Evolutionary conservation across 768 basidiomycete species (phyloP).

Genomic region (Neoboletus magnificus): DNA sequence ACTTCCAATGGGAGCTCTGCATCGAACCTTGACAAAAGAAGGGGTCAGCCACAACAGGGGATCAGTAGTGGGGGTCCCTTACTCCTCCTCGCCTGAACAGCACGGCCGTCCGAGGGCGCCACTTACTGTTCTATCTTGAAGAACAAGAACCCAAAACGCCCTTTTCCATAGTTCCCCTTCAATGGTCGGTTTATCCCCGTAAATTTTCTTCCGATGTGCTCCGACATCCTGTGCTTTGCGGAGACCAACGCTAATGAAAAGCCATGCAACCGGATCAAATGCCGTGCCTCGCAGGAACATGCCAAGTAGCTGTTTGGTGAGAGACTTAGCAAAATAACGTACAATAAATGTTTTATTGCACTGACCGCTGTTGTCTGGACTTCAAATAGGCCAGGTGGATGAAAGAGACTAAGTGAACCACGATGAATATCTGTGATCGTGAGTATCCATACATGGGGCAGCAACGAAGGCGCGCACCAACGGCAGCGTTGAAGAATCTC

Average conservation of each 20-base stretch:
- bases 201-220: slow-evolving; percentile 64
- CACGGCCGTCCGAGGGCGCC: slow-evolving; percentile 54
- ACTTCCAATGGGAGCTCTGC: slow-evolving; percentile 78
- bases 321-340: slow-evolving; percentile 5
- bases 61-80: slow-evolving; percentile 17
- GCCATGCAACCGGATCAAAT: slow-evolving; percentile 53
- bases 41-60: slow-evolving; percentile 1
- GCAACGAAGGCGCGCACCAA: slow-evolving; percentile 36
- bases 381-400: slow-evolving; percentile 59
- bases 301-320: slow-evolving; percentile 42
- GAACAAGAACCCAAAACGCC: slow-evolving; percentile 69
- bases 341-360: slow-evolving; percentile 11
- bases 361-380: slow-evolving; percentile 54
- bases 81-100: slow-evolving; percentile 66
- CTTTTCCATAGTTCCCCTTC: slow-evolving; percentile 78
- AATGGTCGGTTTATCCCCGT: slow-evolving; percentile 42
- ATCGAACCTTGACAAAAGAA: slow-evolving; percentile 63
- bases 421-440: slow-evolving; percentile 46
- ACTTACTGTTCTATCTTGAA: slow-evolving; percentile 56
- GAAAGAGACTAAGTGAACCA: slow-evolving; percentile 47
- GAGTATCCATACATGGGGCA: neutral
- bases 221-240: slow-evolving; percentile 75
- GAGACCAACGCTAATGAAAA: slow-evolving; percentile 48
- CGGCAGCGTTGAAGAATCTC: slow-evolving; percentile 56
- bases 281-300: slow-evolving; percentile 52